Evolutionary conservation across 176 grass and related monocot genomes (phyloP), one percentile per base, ranked within the genome.

Genomic region (Pharus latifolius): DNA sequence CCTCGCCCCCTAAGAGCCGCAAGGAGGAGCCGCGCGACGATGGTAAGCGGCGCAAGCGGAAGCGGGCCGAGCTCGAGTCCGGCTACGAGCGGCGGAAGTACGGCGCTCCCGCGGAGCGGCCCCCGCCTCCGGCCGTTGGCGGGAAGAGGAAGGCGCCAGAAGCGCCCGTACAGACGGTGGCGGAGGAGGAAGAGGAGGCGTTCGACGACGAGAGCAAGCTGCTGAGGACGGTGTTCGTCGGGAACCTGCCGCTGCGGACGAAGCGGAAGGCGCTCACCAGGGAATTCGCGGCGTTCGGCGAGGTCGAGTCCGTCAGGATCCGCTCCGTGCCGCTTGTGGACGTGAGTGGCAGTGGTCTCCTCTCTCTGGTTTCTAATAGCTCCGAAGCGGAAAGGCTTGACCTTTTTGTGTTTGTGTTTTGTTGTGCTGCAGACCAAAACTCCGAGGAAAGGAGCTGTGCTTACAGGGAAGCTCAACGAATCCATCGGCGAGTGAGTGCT

Each of bases 161-260:
- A 41, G 72, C 83, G 3, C 47, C 31, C 0, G 78, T 28, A 14
- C 77, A 65, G 2, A 74, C 72, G 3, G 80, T 59, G 16, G n/a
- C 10, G 2, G 69, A 69, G 17, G 84, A 84, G 14, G 88, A 75
- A 0, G 75, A 83, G 1, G 90, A 85, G 16, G 49, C 89, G 13
- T 98, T 90, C 22, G 94, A 91, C 47, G 90, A 99, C 37, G 90
- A 94, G 71, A 69, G 62, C 67, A 99, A 99, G 75, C 72, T 99
- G 40, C 47, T 91, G 23, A 79, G 90, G 74, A 99, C 95, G 29
- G 75, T 99, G 10, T 99, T 99, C 80, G 95, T 94, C 16, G 95
- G 95, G 2, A 99, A 99, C 75, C 81, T 99, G 62, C 90, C 95
- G 31, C 66, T 99, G 35, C 84, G 69, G 59, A 83, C 83, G 52